Evolutionary conservation across 2,329 filamentous ascomycete species (phyloP).

Genomic region (Grosmannia huntii): DNA sequence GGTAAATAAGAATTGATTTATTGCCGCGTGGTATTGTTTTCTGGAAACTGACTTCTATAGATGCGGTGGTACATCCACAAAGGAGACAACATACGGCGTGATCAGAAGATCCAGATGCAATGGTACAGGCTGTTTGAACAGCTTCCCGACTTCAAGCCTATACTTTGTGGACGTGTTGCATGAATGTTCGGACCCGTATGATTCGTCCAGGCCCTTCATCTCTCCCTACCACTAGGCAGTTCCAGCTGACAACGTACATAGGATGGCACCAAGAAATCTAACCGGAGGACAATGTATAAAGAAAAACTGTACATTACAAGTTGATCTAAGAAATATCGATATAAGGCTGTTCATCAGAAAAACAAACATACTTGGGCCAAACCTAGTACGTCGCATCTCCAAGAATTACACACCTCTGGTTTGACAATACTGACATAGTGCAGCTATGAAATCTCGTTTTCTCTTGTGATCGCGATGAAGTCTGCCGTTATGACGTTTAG

Average conservation of each 20-base stretch:
- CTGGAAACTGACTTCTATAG: not conserved
- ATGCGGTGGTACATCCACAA: not conserved
- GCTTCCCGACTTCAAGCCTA: not conserved
- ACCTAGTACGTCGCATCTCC: not conserved
- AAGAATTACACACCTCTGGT: not conserved
- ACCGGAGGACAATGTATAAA: not conserved
- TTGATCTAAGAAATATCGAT: not conserved
- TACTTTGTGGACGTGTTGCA: not conserved
- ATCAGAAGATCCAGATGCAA: no score
- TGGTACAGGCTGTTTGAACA: no score
- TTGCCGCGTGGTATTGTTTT: not conserved
- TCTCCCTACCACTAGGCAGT: not conserved
- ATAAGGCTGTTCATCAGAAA: not conserved
- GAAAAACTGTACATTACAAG: not conserved
- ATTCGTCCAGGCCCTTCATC: not conserved
- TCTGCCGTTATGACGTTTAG: not conserved
- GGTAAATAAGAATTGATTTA: not conserved
- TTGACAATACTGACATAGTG: not conserved
- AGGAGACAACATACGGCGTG: not conserved
- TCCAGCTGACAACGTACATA: not conserved
- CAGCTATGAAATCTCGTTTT: not conserved
- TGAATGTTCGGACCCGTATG: not conserved
- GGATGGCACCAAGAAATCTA: not conserved
- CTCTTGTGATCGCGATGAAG: not conserved
- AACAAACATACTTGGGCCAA: not conserved